Base-by-base conservation (phyloP, 23 red algal species). In the Gracilaria gracilis region DNA sequence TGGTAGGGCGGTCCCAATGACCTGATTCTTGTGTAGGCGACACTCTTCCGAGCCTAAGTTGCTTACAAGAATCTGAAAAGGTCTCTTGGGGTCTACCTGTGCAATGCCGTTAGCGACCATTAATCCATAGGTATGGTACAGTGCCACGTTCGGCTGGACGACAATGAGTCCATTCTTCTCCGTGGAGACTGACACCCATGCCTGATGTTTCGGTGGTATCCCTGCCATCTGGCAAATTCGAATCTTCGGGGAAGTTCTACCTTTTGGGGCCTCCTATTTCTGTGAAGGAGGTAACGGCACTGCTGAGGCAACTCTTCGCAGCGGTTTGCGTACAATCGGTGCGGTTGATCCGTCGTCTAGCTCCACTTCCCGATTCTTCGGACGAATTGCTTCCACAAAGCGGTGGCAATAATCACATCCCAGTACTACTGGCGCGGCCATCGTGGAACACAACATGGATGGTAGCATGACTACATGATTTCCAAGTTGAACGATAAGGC, bases 21-120 rank as follows among this genome's bases (percentile, higher is more conserved):
- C 59, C 59, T 64, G 59, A 64, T 64, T 64, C 59, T 64, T 64
- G 59, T 64, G 17, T 31, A 64, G 21, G n/a, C 59, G 59, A 17
- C 17, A 20, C 21, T 64, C 59, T 7, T 6, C 28, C 5, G 59
- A 64, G 21, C 59, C 59, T 6, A 17, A 11, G 28, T 64, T 64
- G 28, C 59, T 64, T 7, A 64, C 59, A 6, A 64, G 17, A 20
- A 64, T 31, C 17, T 64, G 5, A 31, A 64, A 64, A 8, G 59
- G 59, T 48, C 5, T 5, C 44, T 70, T 70, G 1, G 28, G 65
- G 9, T 34, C 28, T 25, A 70, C 65, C 35, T 70, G 65, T 33
- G 65, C 65, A 35, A 36, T 33, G 28, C 65, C 65, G 35, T 70
- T 70, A 35, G 65, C 65, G 27, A 70, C 65, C 3, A 70, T 4